A percentile compares a stretch with the other conserved stretches of the same genome.
These are phyloP conservation scores for Bimuria novae-zelandiae DNA, from an alignment of 2,329 filamentous ascomycete species.

Conservation along the genomic window DNA sequence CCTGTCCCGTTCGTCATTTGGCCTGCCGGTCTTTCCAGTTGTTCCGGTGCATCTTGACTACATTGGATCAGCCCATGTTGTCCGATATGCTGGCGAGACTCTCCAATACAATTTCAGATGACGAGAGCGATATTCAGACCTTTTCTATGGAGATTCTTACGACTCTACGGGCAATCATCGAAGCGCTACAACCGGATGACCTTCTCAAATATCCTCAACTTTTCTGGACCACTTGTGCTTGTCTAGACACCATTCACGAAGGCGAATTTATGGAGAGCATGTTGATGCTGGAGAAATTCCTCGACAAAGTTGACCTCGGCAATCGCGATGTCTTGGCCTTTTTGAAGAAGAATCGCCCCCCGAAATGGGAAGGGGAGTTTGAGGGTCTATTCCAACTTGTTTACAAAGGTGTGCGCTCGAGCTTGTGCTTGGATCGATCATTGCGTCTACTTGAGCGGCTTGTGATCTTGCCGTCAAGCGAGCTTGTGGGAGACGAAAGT, in stretches of 20 bases:
- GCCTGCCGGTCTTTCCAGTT: constrained; percentile 98
- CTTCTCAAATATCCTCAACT: constrained; percentile 90
- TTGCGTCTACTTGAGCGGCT: constrained; percentile 78
- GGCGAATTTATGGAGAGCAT: constrained; percentile 90
- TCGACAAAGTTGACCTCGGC: constrained; percentile 81
- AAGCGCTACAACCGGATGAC: constrained; percentile 77
- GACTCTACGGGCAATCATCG: constrained; percentile 88
- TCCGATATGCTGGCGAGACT: constrained; percentile 94
- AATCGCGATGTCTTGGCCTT: constrained; percentile 70
- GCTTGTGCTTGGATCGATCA: constrained; percentile 76
- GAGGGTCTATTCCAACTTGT: constrained; percentile 83
- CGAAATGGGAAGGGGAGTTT: constrained; percentile 86
- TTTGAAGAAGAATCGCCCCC: constrained; percentile 77
- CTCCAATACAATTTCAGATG: constrained; percentile 95
- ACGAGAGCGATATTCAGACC: constrained; percentile 89
- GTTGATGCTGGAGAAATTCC: constrained; percentile 85
- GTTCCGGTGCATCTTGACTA: constrained; percentile 90
- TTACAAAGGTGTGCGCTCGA: constrained; percentile 91
- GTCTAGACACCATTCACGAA: constrained; percentile 95
- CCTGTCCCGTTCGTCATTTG: constrained; percentile 90
- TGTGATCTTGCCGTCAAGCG: constrained; percentile 76
- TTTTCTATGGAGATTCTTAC: constrained; percentile 98
- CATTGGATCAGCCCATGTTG: constrained; percentile 89
- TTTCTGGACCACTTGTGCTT: constrained; percentile 98
- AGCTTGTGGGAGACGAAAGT: constrained; percentile 79